Conservation (phyloP, 345 rosid genomes). For the Trapa bicornis region DNA sequence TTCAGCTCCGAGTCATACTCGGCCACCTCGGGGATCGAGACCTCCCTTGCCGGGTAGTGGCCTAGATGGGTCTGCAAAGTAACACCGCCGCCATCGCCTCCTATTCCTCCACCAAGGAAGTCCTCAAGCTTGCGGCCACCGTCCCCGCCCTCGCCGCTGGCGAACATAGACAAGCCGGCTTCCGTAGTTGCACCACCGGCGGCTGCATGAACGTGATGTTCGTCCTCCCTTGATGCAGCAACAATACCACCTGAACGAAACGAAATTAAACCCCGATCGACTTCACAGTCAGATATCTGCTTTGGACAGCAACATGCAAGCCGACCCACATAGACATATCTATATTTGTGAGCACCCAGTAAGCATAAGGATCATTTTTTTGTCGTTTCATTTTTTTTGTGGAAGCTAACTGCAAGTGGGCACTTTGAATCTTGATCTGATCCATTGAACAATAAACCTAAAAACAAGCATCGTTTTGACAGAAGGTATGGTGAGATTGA, state of each 20-base stretch:
- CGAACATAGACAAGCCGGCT: constrained; percentile 33
- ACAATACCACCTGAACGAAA: constrained; percentile 10
- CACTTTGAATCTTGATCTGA: no score
- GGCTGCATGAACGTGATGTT: constrained; percentile 1
- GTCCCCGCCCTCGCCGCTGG: constrained; percentile 16
- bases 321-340: not conserved
- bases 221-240: constrained; percentile 2
- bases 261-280: not conserved
- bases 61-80: constrained; percentile 14
- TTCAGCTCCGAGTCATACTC: constrained; percentile 65
- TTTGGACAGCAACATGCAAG: not conserved
- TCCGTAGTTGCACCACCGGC: constrained; percentile 16
- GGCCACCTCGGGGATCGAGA: constrained; percentile 12
- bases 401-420: no score
- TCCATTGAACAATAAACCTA: no score
- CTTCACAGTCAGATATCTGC: not conserved
- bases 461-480: not conserved
- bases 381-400: no score
- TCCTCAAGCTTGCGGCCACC: constrained; percentile 62
- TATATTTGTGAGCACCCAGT: not conserved
- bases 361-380: no score
- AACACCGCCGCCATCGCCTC: not conserved
- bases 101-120: constrained; percentile 31
- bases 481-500: constrained; percentile 1
- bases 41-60: constrained; percentile 11